Evolutionary conservation across 179 eudicot species (phyloP), one percentile per base, ranked within the genome.

Genomic region (Beta macrorhiza): DNA sequence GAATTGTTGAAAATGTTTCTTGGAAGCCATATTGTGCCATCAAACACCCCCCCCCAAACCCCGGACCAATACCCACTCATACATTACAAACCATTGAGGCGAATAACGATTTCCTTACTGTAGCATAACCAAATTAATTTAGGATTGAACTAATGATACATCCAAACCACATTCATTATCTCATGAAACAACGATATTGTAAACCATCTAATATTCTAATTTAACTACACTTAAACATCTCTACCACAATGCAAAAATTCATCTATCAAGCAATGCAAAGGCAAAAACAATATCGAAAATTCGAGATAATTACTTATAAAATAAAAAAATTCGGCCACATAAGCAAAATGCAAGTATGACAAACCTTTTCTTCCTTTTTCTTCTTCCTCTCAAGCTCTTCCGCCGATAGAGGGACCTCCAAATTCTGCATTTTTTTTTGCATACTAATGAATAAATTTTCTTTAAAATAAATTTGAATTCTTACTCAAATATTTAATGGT

Each of bases 311-410:
- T 37, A 17, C 17, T 58, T 49, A 44, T 37, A 25, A 1, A 11
- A 56, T 49, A 51, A 15, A 78, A 16, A 5, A 49, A 70, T 7
- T 29, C 22, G 69, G 14, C 2, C 19, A 29, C 19, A 29, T 15
- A 16, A 8, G 13, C 17, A 15, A 16, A 5, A 29, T 17, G 16
- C 1, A 69, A 55, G 53, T 7, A 55, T 4, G 20, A 29, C 52
- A 9, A 76, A 93, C 98, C 96, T 94, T 94, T 59, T 91, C 98
- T 81, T 94, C 97, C 77, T 94, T 94, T 86, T 94, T 94, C 75
- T 91, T 93, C 91, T 93, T 94, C 87, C 87, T 90, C 78, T 94
- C 96, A 7, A 86, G 87, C 16, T 91, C 97, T 77, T 91, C 97
- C 17, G 29, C 67, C 6, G 86, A 72, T 62, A 51, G 77, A 20